Percentiles rank a stretch among this genome's conserved stretches.
Conservation (phyloP, 176 grass and related monocot species). For the Phragmites australis region DNA sequence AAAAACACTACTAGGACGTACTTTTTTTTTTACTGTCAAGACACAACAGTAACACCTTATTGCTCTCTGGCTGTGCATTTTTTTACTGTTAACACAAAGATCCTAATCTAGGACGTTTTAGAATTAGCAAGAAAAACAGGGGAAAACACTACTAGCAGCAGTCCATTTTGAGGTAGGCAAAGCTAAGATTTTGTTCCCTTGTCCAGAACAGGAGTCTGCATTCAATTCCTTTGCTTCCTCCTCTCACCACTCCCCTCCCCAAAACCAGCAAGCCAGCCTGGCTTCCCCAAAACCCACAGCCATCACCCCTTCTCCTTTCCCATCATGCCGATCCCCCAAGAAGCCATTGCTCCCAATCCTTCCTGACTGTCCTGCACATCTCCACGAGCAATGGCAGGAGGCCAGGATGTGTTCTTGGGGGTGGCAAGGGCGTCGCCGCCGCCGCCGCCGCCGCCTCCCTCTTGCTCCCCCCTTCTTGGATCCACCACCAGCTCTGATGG, state of each 20-base stretch:
- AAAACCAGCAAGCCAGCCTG: constrained; percentile 30
- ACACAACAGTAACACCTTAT: too few relatives aligned
- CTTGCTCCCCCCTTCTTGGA: constrained; percentile 34
- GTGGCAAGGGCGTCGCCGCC: not conserved
- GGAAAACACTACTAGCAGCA: too few relatives aligned
- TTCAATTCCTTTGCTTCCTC: constrained; percentile 28
- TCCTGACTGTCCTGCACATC: constrained; percentile 16
- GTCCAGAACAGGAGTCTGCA: not conserved
- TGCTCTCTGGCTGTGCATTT: too few relatives aligned
- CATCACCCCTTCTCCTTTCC: not conserved
- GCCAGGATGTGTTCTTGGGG: constrained; percentile 33
- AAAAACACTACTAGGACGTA: too few relatives aligned
- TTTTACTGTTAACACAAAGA: not conserved
- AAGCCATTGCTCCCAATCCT: constrained; percentile 18
- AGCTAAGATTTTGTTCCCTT: constrained; percentile 23
- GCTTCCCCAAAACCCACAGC: constrained; percentile 25
- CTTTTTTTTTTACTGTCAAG: too few relatives aligned
- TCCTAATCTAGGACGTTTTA: not conserved
- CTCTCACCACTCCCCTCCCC: not conserved
- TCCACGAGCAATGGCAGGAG: constrained; percentile 22
- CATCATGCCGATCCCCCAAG: constrained; percentile 19
- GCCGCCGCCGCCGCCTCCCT: not conserved
- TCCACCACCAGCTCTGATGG: constrained; percentile 28
- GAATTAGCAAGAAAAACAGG: not conserved
- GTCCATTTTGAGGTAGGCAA: constrained; percentile 2